Percentiles rank a stretch among this genome's conserved stretches.
Evolutionary conservation across 1,139 yeast species (phyloP).

Genomic region (Magnusiomyces paraingens): DNA sequence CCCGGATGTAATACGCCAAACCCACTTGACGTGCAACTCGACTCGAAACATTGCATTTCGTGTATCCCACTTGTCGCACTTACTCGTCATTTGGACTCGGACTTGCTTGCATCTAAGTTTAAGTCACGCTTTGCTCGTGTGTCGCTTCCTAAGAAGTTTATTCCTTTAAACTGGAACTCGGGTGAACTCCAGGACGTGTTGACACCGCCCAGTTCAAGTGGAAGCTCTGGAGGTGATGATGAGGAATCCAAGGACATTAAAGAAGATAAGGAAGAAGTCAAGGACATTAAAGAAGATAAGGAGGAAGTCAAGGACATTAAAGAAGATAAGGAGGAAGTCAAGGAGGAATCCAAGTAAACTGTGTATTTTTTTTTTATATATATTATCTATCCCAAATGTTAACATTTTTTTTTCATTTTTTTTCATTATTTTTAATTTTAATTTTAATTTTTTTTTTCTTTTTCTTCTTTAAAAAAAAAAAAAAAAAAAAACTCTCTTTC

Average conservation of each 20-base stretch:
- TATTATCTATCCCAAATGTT: background rate
- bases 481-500: too few species aligned
- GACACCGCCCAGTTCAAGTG: background rate
- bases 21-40: slow-evolving; percentile 93
- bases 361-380: background rate
- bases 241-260: background rate
- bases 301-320: background rate
- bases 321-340: background rate
- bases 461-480: background rate
- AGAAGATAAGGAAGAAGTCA: background rate
- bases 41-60: slow-evolving; percentile 93
- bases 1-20: slow-evolving; percentile 99
- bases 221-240: background rate
- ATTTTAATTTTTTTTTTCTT: background rate
- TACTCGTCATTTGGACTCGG: slow-evolving; percentile 91
- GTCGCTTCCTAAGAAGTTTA: slow-evolving; percentile 62
- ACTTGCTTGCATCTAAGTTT: slow-evolving; percentile 75
- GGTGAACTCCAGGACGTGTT: background rate
- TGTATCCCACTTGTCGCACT: slow-evolving; percentile 87
- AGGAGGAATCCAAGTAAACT: background rate
- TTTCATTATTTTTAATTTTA: too few species aligned
- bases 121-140: slow-evolving; percentile 82
- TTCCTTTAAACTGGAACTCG: slow-evolving; percentile 30
- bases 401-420: background rate
- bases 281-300: background rate